phyloP scores from a whole-genome alignment of 148 eudicot species.

The Polygonum maritimum region DNA sequence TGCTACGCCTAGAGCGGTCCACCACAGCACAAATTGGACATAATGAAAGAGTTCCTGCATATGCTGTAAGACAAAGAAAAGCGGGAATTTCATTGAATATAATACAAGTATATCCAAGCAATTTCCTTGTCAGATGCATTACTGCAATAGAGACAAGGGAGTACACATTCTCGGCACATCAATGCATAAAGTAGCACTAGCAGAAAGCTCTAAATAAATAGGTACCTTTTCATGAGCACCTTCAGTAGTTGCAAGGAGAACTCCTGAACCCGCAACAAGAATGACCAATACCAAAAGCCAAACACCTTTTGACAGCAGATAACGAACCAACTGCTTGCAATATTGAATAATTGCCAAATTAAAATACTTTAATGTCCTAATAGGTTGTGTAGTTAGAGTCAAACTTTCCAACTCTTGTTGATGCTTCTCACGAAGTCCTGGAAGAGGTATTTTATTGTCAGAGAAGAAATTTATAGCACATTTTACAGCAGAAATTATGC shows the following conservation, averaged over 20 bases:
- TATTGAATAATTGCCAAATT: slow-evolving; percentile 53
- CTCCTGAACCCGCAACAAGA: slow-evolving; percentile 28
- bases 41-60: slow-evolving; percentile 57
- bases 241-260: slow-evolving; percentile 46
- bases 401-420: slow-evolving; percentile 64
- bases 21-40: slow-evolving; percentile 79
- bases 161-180: neutral
- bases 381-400: slow-evolving; percentile 66
- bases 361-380: slow-evolving; percentile 66
- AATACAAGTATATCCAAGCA: neutral
- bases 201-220: neutral
- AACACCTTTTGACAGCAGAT: slow-evolving; percentile 60
- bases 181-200: neutral
- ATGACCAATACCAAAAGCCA: slow-evolving; percentile 54
- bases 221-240: slow-evolving; percentile 91
- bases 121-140: neutral
- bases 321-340: slow-evolving; percentile 38
- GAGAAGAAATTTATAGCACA: neutral
- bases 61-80: slow-evolving; percentile 49
- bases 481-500: neutral
- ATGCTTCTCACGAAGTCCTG: slow-evolving; percentile 66
- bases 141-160: neutral
- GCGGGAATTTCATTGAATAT: neutral
- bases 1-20: slow-evolving; percentile 96
- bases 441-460: slow-evolving; percentile 20